Conservation (phyloP, 2,329 filamentous ascomycete species). For the Ceratocystis papillata region DNA sequence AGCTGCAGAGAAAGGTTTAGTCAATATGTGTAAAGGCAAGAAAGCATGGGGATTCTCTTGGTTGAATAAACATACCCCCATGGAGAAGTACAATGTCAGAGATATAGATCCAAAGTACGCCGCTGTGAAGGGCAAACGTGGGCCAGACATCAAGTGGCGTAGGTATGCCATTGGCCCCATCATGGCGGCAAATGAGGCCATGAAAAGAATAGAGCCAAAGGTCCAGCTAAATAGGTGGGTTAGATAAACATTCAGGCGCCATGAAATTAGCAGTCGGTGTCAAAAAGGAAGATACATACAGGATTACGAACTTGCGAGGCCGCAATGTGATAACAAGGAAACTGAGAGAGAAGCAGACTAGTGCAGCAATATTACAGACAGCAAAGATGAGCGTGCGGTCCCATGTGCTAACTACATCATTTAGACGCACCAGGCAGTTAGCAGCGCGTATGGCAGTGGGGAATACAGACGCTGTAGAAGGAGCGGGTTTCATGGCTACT, state of each 20-base stretch:
- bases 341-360: conserved; percentile 72
- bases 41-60: not conserved
- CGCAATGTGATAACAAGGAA: conserved; percentile 71
- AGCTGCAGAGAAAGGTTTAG: conserved; percentile 43
- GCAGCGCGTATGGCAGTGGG: not conserved
- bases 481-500: not conserved
- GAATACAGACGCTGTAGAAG: not conserved
- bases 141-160: conserved; percentile 71
- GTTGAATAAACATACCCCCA: conserved; percentile 61
- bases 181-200: conserved; percentile 84
- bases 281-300: conserved; percentile 58
- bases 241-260: not conserved
- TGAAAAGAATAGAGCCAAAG: conserved; percentile 79
- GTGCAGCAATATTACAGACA: conserved; percentile 78
- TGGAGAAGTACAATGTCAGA: conserved; percentile 80
- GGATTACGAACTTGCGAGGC: conserved; percentile 87
- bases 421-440: conserved; percentile 27
- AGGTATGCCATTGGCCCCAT: conserved; percentile 82
- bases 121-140: conserved; percentile 81
- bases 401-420: conserved; percentile 78
- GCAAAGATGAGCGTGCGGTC: conserved; percentile 87
- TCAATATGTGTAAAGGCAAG: not conserved
- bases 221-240: conserved; percentile 60
- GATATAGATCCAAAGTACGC: conserved; percentile 90
- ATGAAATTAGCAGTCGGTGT: not conserved